A percentile compares a stretch with the other conserved stretches of the same genome.
Conservation (phyloP, 2,329 filamentous ascomycete species). For the Fusarium vanettenii region DNA sequence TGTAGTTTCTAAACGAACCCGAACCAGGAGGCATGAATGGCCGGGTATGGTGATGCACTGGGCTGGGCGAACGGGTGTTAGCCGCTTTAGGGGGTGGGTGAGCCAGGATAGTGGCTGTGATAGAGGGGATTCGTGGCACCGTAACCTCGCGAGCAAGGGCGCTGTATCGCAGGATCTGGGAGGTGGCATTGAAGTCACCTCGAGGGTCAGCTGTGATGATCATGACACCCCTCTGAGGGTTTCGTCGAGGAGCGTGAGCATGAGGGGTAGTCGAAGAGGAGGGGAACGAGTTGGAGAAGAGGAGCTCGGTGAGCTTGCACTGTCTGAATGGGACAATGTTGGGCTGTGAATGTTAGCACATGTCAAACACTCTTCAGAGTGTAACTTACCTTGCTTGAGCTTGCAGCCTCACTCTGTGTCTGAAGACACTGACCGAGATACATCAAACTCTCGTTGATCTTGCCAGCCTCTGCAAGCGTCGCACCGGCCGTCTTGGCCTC, state of each 20-base stretch:
- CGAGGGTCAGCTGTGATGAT: conserved; percentile 93
- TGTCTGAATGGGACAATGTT: conserved; percentile 83
- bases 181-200: conserved; percentile 96
- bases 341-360: conserved; percentile 59
- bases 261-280: conserved; percentile 61
- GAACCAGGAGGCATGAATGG: conserved; percentile 56
- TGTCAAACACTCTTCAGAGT: not conserved
- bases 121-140: conserved; percentile 86
- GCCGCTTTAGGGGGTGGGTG: conserved; percentile 45
- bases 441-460: conserved; percentile 99
- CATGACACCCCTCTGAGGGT: conserved; percentile 92
- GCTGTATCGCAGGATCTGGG: conserved; percentile 94
- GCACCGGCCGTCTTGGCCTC: conserved; percentile 94
- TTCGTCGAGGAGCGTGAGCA: conserved; percentile 59
- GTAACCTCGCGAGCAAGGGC: conserved; percentile 93
- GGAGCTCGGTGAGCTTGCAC: conserved; percentile 85
- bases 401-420: conserved; percentile 86
- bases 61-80: conserved; percentile 43
- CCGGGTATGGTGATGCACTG: conserved; percentile 50
- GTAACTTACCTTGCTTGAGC: conserved; percentile 73
- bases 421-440: conserved; percentile 97
- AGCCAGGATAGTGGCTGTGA: conserved; percentile 76
- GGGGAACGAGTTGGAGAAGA: conserved; percentile 90
- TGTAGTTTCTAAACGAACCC: conserved; percentile 52
- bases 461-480: conserved; percentile 93